phyloP scores from a whole-genome alignment of 2,329 filamentous ascomycete species.

The Clarireedia hainanense region DNA sequence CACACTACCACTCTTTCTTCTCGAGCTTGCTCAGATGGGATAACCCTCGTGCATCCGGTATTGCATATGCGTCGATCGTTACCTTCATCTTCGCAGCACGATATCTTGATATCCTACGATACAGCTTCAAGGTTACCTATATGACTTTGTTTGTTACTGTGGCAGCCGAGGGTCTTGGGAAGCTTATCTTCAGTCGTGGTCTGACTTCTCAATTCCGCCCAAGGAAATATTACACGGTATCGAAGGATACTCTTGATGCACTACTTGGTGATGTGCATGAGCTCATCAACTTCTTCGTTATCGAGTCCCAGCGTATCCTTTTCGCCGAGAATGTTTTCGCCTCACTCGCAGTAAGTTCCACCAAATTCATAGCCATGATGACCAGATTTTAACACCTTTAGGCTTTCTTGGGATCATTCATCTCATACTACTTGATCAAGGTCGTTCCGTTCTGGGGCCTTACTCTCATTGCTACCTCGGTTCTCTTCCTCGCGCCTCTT shows the following conservation, averaged over 20 bases:
- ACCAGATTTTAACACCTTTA: slow-evolving; percentile 27
- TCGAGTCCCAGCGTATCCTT: slow-evolving; percentile 60
- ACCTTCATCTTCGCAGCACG: slow-evolving; percentile 53
- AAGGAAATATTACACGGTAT: slow-evolving; percentile 58
- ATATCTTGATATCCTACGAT: slow-evolving; percentile 60
- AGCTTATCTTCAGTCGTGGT: slow-evolving; percentile 52
- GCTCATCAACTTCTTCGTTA: slow-evolving; percentile 64
- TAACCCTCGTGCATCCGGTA: slow-evolving; percentile 57
- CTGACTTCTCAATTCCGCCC: slow-evolving; percentile 59
- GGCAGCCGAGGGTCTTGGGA: slow-evolving; percentile 52
- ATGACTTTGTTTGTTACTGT: slow-evolving; percentile 54
- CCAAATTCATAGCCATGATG: background rate
- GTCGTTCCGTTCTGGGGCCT: slow-evolving; percentile 64
- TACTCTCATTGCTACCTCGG: slow-evolving; percentile 49
- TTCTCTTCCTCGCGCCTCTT: slow-evolving; percentile 54
- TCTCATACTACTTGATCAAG: slow-evolving; percentile 63
- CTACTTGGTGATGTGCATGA: slow-evolving; percentile 58
- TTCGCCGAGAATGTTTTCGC: slow-evolving; percentile 59
- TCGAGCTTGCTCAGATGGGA: slow-evolving; percentile 62
- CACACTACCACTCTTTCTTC: slow-evolving; percentile 66
- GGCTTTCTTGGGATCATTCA: slow-evolving; percentile 52
- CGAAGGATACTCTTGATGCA: slow-evolving; percentile 52
- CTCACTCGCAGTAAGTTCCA: slow-evolving; percentile 48
- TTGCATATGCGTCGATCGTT: slow-evolving; percentile 53
- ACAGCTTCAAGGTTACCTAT: slow-evolving; percentile 57